Percentiles rank a stretch among this genome's conserved stretches.
These are phyloP conservation scores for Sclerotinia sclerotiorum DNA, from an alignment of 2,329 filamentous ascomycete genomes.

Conservation along the genomic window DNA sequence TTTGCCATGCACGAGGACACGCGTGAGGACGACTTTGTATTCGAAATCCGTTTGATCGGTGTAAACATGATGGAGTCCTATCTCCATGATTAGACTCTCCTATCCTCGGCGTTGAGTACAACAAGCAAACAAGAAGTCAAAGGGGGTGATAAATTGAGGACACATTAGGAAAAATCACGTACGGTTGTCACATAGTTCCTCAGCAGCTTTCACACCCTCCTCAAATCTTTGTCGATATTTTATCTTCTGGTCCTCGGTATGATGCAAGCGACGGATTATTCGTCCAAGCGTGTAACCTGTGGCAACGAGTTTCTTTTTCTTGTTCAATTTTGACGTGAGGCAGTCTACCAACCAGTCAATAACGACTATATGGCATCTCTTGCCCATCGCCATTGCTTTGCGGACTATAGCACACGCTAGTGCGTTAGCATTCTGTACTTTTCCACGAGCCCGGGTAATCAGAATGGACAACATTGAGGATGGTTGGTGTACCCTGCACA, in stretches of 20 bases:
- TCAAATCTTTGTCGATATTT: conserved; percentile 40
- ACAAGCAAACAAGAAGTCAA: background rate
- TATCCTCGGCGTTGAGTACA: conserved; percentile 11
- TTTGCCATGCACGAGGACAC: conserved; percentile 47
- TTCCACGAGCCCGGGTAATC: background rate
- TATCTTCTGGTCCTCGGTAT: conserved; percentile 44
- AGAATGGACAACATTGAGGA: background rate
- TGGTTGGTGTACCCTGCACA: conserved; percentile 30
- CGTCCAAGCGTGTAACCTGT: conserved; percentile 32
- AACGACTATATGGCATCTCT: conserved; percentile 46
- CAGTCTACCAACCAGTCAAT: conserved; percentile 50
- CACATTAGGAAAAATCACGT: conserved; percentile 34
- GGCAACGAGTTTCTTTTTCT: conserved; percentile 33
- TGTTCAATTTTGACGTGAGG: conserved; percentile 38
- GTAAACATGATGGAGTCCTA: conserved; percentile 65
- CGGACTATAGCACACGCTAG: conserved; percentile 40
- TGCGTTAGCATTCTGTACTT: background rate
- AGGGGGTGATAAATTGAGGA: background rate
- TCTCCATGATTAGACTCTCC: conserved; percentile 2
- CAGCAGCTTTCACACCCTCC: conserved; percentile 40
- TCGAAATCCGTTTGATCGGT: conserved; percentile 60
- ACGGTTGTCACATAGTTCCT: conserved; percentile 53
- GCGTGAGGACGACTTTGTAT: conserved; percentile 62
- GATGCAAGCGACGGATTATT: conserved; percentile 31
- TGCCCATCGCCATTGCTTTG: conserved; percentile 42